Base-by-base conservation (phyloP, 2,329 filamentous ascomycete species). In the Fusarium bulbicola region DNA sequence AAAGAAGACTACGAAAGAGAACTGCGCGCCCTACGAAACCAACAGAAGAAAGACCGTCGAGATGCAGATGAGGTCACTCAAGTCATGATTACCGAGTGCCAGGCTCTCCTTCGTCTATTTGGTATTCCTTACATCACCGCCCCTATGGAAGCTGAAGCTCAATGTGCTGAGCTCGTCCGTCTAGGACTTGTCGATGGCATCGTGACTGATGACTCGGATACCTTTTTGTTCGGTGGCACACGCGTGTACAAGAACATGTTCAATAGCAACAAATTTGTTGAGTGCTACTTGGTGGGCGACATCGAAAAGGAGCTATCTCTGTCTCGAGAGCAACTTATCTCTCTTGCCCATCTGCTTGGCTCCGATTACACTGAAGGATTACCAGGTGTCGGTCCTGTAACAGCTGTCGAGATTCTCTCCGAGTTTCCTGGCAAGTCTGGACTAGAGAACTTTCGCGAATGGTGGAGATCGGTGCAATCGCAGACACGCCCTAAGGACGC, bases 181-280 rank as follows among this genome's bases (percentile, higher is more conserved):
- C 86, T 98, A 1, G 94, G 94, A 0, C 89, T 98, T 1, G 97
- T 99, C 14, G 97, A 99, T 80, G 96, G 97, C 18, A 97, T 99
- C 70, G 95, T 99, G 36, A 99, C 97, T 0, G 96, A 99, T 78
- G 96, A 99, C 80, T 97, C 93, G 6, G 96, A 99, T 85, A 97
- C 92, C 2, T 99, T 99, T 79, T 88, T 99, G 2, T 99, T 99
- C 81, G 97, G 96, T 24, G 97, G 96, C 42, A 99, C 95, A 1
- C 89, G 95, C 24, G 93, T 99, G 28, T 99, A 99, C 87, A 99
- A 99, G 82, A 99, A 99, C 85, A 97, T 99, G 95, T 99, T 99
- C 86, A 99, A 98, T 82, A 92, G 94, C 77, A 96, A 96, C 81
- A 99, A 99, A 80, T 97, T 94, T 77, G 96, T 99, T 46, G 96